A percentile compares a stretch with the other conserved stretches of the same genome.
phyloP scores from a whole-genome alignment of 352 stramenopile genomes.

The Pythium myriotylum region DNA sequence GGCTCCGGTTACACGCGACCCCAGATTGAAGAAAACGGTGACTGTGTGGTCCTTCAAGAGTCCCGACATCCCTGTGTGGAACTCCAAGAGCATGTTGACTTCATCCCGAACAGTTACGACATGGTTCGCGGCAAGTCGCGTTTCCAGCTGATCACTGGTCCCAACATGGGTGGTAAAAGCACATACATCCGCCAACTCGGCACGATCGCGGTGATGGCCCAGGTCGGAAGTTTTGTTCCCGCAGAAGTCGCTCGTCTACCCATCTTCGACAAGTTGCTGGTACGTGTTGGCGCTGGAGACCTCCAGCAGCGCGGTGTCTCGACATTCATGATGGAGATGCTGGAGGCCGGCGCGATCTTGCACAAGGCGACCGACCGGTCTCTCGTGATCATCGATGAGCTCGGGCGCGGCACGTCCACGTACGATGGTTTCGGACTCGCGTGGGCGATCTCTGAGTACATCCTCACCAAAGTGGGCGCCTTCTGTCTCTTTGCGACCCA shows the following conservation, averaged over 20 bases:
- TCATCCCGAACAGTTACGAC: constrained; percentile 98
- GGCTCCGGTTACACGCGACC: constrained; percentile 79
- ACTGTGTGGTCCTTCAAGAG: constrained; percentile 72
- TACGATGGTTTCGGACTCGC: constrained; percentile 97
- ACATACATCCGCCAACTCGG: constrained; percentile 98
- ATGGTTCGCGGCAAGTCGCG: constrained; percentile 81
- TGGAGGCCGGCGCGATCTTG: constrained; percentile 97
- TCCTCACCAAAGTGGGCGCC: constrained; percentile 90
- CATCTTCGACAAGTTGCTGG: constrained; percentile 96
- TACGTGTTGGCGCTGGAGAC: constrained; percentile 97
- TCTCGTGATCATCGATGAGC: constrained; percentile 99
- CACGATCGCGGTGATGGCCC: constrained; percentile 94
- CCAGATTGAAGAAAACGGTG: constrained; percentile 53
- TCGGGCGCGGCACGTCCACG: constrained; percentile 97
- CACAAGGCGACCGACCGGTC: constrained; percentile 92
- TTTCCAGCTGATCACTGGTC: constrained; percentile 97
- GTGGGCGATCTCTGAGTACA: constrained; percentile 98
- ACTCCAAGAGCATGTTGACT: constrained; percentile 94
- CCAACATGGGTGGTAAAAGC: constrained; percentile 99
- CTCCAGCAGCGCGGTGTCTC: constrained; percentile 96
- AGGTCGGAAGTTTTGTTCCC: constrained; percentile 98
- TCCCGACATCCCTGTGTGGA: constrained; percentile 98
- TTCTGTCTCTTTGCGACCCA: constrained; percentile 97
- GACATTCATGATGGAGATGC: constrained; percentile 99
- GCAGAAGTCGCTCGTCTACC: constrained; percentile 89